phyloP scores from a whole-genome alignment of 1,284 basidiomycete genomes.

The Cutaneotrichosporon mucoides region DNA sequence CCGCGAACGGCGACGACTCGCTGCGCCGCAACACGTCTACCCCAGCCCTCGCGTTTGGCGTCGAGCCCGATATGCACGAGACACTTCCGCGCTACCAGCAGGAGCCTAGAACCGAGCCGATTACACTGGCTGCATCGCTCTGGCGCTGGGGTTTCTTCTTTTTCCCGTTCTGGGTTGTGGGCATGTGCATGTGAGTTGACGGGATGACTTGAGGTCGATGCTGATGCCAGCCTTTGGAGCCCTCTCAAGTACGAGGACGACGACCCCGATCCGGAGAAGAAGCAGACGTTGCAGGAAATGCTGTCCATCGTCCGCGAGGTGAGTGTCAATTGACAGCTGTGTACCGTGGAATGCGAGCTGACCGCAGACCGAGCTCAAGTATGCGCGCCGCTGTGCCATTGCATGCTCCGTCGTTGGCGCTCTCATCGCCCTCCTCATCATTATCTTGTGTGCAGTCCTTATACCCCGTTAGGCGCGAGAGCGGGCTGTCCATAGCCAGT shows the following conservation, averaged over 20 bases:
- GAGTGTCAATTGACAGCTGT: constrained; percentile 7
- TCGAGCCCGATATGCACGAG: constrained; percentile 3
- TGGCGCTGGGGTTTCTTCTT: constrained; percentile 44
- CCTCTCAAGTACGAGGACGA: constrained; percentile 29
- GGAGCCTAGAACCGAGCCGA: constrained; percentile 24
- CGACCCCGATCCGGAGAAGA: constrained; percentile 35
- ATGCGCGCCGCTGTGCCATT: constrained; percentile 35
- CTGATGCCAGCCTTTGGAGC: constrained; percentile 27
- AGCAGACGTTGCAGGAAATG: constrained; percentile 40
- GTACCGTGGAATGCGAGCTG: not conserved
- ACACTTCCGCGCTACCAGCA: not conserved
- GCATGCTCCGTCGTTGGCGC: constrained; percentile 19
- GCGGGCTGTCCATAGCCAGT: not conserved
- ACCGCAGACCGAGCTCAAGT: constrained; percentile 41
- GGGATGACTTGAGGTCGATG: not conserved
- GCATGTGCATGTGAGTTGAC: constrained; percentile 33
- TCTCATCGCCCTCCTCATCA: constrained; percentile 13
- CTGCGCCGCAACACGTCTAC: too few species aligned
- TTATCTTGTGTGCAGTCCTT: not conserved
- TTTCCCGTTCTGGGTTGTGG: constrained; percentile 41
- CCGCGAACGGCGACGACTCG: not conserved
- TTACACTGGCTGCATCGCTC: constrained; percentile 36
- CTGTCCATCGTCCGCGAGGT: constrained; percentile 38
- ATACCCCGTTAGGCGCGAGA: not conserved
- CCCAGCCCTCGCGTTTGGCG: constrained; percentile 2